These are phyloP conservation scores for Mycena metata DNA, from an alignment of 768 basidiomycete species.

Conservation along the genomic window DNA sequence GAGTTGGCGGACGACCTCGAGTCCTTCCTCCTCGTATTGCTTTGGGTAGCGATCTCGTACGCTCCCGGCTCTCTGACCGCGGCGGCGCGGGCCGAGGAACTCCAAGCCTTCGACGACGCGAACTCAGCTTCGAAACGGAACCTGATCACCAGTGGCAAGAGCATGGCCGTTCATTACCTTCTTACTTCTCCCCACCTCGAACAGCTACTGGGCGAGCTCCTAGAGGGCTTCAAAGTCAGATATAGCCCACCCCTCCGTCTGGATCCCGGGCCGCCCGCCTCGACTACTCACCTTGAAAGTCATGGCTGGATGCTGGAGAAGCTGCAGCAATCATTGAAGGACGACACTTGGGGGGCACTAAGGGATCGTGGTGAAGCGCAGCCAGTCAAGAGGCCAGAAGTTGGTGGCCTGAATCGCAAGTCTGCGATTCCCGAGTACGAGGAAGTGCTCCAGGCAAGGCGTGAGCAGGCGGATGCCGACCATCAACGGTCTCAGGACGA, in stretches of 20 bases:
- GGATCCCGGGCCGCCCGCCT: constrained; percentile 13
- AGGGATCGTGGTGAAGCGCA: constrained; percentile 18
- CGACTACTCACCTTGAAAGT: constrained; percentile 15
- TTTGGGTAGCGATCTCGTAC: constrained; percentile 32
- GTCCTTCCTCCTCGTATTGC: constrained; percentile 36
- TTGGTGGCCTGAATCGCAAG: constrained; percentile 16
- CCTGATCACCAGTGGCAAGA: constrained; percentile 5
- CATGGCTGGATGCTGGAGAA: constrained; percentile 23
- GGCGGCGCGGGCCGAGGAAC: constrained; percentile 11
- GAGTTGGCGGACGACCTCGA: constrained; percentile 35
- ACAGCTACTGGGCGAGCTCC: neutral
- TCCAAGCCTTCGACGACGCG: constrained; percentile 14
- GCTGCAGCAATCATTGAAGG: constrained; percentile 17
- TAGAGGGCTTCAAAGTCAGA: constrained; percentile 17
- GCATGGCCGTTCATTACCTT: neutral
- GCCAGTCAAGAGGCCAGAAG: constrained; percentile 9
- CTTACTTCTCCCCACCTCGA: constrained; percentile 15
- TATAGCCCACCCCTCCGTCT: constrained; percentile 12
- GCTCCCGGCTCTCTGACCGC: constrained; percentile 18
- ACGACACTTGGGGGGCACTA: constrained; percentile 12
- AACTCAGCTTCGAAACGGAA: constrained; percentile 19
- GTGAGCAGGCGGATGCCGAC: too few relatives aligned
- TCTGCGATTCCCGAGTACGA: constrained; percentile 22
- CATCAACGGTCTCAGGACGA: too few relatives aligned
- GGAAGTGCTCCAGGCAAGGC: too few relatives aligned